Evolutionary conservation across 306 rosid genomes (phyloP).

Genomic region (Malus sylvestris): DNA sequence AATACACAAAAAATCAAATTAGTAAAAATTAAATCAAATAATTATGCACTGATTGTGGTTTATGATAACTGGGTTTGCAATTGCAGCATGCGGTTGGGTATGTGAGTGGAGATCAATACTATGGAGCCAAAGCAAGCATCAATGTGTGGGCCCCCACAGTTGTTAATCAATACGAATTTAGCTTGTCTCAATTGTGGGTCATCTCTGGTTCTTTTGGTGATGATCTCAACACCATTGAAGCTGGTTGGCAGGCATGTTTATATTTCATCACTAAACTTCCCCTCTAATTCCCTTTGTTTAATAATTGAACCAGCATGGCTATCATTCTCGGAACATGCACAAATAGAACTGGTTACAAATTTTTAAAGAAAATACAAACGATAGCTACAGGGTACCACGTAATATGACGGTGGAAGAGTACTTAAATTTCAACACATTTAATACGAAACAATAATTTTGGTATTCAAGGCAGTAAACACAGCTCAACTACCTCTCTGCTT

Average conservation of each 20-base stretch:
- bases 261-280: neutral
- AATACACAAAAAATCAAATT: neutral
- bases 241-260: conserved; percentile 90
- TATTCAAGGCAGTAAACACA: conserved; percentile 31
- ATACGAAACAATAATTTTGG: conserved; percentile 8
- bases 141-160: conserved; percentile 96
- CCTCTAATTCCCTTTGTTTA: neutral
- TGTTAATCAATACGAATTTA: conserved; percentile 82
- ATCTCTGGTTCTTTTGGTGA: conserved; percentile 95
- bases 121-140: conserved; percentile 93
- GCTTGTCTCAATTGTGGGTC: conserved; percentile 97
- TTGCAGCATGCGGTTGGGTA: conserved; percentile 95
- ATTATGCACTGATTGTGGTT: neutral
- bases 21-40: neutral
- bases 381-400: neutral
- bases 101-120: conserved; percentile 82
- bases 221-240: conserved; percentile 95
- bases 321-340: neutral
- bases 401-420: neutral
- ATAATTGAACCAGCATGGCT: neutral
- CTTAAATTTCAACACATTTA: neutral
- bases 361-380: neutral
- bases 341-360: neutral
- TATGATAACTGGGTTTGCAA: neutral
- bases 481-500: conserved; percentile 34